A percentile compares a stretch with the other conserved stretches of the same genome.
These are phyloP conservation scores for Pleurotus eryngii DNA, from an alignment of 768 basidiomycete genomes.

Conservation along the genomic window DNA sequence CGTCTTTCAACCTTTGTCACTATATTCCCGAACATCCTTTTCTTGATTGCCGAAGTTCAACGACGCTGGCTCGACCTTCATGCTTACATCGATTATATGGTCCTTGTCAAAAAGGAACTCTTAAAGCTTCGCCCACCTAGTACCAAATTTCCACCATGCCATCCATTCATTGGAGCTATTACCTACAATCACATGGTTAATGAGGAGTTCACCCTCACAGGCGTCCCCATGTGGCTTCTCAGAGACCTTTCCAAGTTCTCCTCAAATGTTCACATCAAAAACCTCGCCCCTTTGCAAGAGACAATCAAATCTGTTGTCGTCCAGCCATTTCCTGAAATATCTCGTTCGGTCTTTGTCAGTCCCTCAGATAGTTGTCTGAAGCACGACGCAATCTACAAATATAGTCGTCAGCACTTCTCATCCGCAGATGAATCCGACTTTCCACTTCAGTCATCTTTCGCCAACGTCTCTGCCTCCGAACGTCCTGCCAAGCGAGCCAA, in stretches of 20 bases:
- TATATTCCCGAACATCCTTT: not conserved
- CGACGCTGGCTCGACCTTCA: not conserved
- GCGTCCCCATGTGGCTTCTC: constrained; percentile 19
- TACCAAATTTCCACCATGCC: not conserved
- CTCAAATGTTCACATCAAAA: not conserved
- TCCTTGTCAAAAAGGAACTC: not conserved
- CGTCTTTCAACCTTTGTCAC: not conserved
- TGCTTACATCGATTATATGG: not conserved
- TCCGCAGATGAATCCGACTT: not conserved
- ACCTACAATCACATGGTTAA: constrained; percentile 8
- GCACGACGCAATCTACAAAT: not conserved
- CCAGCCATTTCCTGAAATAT: not conserved
- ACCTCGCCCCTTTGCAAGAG: not conserved
- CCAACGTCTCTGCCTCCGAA: too few relatives aligned
- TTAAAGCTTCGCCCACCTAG: not conserved
- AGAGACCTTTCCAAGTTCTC: not conserved
- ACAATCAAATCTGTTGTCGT: not conserved
- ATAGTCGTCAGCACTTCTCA: not conserved
- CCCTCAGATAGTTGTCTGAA: not conserved
- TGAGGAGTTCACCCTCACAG: constrained; percentile 10
- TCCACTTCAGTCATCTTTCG: not conserved
- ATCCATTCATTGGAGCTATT: constrained; percentile 11
- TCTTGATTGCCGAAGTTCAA: not conserved
- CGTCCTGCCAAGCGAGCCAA: too few relatives aligned
- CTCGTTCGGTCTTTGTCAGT: not conserved